phyloP scores from a whole-genome alignment of 2,329 filamentous ascomycete genomes.

The Sarocladium oryzae region DNA sequence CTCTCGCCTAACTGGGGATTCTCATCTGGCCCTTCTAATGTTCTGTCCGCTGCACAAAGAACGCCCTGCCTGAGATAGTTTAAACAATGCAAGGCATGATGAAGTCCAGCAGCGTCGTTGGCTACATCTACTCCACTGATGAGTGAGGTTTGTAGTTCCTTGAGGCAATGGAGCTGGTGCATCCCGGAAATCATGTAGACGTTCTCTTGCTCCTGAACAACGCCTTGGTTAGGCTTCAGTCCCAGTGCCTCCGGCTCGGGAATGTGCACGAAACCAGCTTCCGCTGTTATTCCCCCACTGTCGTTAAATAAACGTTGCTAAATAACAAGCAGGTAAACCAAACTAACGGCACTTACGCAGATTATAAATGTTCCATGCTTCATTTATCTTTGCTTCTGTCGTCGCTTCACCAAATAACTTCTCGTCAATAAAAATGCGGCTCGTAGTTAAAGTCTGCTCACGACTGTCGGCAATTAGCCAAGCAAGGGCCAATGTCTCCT shows the following conservation, averaged over 20 bases:
- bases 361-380: neutral
- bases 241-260: neutral
- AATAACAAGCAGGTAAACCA: neutral
- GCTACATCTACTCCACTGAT: conserved; percentile 9
- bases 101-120: conserved; percentile 4
- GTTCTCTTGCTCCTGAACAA: neutral
- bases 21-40: conserved; percentile 7
- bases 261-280: neutral
- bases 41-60: conserved; percentile 12
- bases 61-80: conserved; percentile 12
- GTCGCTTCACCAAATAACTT: neutral
- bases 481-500: neutral
- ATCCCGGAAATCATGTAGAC: neutral
- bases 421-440: neutral
- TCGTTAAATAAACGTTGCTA: neutral
- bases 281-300: neutral
- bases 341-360: neutral
- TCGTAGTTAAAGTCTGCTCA: neutral
- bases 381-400: neutral
- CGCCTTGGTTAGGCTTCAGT: neutral
- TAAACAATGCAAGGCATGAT: conserved; percentile 10
- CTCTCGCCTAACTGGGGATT: neutral
- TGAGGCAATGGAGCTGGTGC: conserved; percentile 11
- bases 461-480: neutral
- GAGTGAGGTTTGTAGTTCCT: conserved; percentile 7